phyloP scores from a whole-genome alignment of 23 red algal genomes.

The Gracilaria gracilis region DNA sequence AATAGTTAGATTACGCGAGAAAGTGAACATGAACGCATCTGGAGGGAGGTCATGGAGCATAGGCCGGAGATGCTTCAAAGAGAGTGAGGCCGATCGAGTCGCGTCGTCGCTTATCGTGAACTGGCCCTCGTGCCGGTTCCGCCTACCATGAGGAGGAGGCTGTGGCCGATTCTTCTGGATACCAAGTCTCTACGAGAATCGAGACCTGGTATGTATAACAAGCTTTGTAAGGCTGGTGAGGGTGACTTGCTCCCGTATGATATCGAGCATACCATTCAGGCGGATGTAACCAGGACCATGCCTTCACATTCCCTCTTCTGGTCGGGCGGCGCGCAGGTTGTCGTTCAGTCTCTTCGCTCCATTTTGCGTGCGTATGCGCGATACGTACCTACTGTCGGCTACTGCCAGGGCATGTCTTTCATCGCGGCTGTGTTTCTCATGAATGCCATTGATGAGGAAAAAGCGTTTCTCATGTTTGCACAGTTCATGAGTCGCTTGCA shows the following conservation, averaged over 20 bases:
- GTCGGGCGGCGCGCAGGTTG: constrained; percentile 88
- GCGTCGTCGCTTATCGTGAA: constrained; percentile 56
- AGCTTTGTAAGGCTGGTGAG: constrained; percentile 53
- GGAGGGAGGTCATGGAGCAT: constrained; percentile 54
- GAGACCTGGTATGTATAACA: constrained; percentile 50
- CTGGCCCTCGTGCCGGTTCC: constrained; percentile 69
- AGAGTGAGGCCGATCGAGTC: constrained; percentile 62
- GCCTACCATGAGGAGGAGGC: constrained; percentile 47
- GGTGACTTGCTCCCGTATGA: constrained; percentile 68
- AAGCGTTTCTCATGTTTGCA: constrained; percentile 89
- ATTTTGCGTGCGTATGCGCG: constrained; percentile 91
- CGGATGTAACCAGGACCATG: constrained; percentile 91
- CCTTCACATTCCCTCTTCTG: constrained; percentile 89
- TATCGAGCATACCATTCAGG: constrained; percentile 87
- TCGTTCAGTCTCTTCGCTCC: constrained; percentile 80
- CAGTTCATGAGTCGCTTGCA: constrained; percentile 91
- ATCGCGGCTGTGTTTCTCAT: constrained; percentile 89
- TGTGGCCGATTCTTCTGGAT: constrained; percentile 70
- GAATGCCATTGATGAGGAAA: constrained; percentile 83
- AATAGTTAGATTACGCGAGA: constrained; percentile 60
- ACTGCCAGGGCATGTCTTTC: constrained; percentile 97
- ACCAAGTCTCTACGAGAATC: constrained; percentile 49
- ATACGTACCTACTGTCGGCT: constrained; percentile 88
- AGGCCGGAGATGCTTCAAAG: constrained; percentile 48
- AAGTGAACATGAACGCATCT: constrained; percentile 58